Evolutionary conservation across 139 green algal species (phyloP).

Genomic region (Tetraselmis chui): DNA sequence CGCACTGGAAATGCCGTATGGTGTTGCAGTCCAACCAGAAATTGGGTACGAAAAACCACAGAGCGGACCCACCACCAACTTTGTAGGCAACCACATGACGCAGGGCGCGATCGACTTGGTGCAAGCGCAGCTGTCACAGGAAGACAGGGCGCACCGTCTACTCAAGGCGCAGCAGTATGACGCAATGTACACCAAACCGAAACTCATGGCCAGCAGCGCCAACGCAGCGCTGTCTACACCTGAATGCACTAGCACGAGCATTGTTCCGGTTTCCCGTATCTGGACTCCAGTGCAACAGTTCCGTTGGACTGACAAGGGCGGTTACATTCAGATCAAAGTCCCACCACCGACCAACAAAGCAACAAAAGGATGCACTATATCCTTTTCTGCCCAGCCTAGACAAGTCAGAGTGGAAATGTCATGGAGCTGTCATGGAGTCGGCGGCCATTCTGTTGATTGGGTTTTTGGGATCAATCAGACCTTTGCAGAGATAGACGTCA

Average conservation of each 20-base stretch:
- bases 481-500: background rate
- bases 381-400: background rate
- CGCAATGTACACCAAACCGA: background rate
- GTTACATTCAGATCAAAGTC: background rate
- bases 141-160: background rate
- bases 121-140: conserved; percentile 16
- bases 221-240: too few species aligned
- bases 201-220: background rate
- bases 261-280: background rate
- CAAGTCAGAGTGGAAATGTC: background rate
- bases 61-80: conserved; percentile 69
- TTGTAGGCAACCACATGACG: conserved; percentile 82
- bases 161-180: background rate
- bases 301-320: background rate
- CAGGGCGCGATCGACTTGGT: conserved; percentile 73
- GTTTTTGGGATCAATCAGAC: background rate
- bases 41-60: conserved; percentile 61
- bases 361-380: background rate
- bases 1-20: conserved; percentile 16
- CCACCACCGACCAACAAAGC: too few species aligned
- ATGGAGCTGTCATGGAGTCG: background rate
- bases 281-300: background rate
- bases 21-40: background rate
- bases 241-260: too few species aligned
- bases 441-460: background rate